Percentiles rank a stretch among this genome's conserved stretches.
These are phyloP conservation scores for Thalia dealbata DNA, from an alignment of 176 grass and related monocot genomes.

Conservation along the genomic window DNA sequence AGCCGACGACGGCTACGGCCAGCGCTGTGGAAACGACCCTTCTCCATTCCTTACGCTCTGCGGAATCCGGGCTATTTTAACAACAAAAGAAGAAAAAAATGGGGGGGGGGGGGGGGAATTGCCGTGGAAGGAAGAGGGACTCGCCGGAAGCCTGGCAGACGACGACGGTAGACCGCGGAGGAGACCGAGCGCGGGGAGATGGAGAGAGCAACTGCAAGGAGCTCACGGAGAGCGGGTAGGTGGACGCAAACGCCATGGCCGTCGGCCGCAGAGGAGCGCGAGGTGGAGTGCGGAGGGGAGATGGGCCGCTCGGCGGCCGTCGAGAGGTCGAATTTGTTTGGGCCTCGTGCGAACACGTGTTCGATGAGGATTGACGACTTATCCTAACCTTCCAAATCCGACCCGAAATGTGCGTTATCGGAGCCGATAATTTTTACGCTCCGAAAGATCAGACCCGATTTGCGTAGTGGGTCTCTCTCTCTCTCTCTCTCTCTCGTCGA, in stretches of 20 bases:
- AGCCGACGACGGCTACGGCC: slow-evolving; percentile 39
- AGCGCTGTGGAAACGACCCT: slow-evolving; percentile 52
- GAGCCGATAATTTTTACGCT: no score
- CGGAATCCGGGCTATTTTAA: slow-evolving; percentile 7
- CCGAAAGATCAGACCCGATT: no score
- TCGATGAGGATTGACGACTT: neutral
- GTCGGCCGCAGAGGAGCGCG: neutral
- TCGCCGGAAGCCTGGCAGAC: slow-evolving; percentile 39
- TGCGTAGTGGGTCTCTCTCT: no score
- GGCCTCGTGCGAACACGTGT: neutral
- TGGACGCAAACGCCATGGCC: slow-evolving; percentile 48
- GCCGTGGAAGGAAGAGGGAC: slow-evolving; percentile 10
- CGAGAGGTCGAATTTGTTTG: neutral
- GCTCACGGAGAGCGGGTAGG: slow-evolving; percentile 31
- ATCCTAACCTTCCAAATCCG: neutral
- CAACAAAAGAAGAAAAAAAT: neutral
- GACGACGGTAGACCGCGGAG: slow-evolving; percentile 12
- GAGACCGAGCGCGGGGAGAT: slow-evolving; percentile 9
- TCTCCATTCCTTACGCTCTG: slow-evolving; percentile 45
- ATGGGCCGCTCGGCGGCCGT: neutral
- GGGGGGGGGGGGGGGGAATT: no score
- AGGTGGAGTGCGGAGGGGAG: no score
- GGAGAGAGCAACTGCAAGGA: neutral
- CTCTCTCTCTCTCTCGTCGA: no score
- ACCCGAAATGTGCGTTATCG: no score